phyloP scores from a whole-genome alignment of 2,329 filamentous ascomycete genomes.

The Nemania diffusa region DNA sequence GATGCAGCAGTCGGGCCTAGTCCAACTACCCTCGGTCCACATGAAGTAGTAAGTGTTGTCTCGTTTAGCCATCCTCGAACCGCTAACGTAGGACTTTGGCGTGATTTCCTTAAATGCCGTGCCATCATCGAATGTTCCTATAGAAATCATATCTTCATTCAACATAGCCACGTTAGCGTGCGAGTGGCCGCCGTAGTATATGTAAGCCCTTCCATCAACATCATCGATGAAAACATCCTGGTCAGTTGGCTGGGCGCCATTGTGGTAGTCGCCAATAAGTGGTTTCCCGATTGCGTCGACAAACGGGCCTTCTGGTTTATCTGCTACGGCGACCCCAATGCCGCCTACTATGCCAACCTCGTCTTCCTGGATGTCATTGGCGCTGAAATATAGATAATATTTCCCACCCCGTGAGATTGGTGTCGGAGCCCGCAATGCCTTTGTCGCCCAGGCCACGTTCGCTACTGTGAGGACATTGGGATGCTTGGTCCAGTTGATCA shows the following conservation, averaged over 20 bases:
- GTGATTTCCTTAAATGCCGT: conserved; percentile 57
- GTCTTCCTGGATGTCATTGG: conserved; percentile 56
- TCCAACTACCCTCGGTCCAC: conserved; percentile 59
- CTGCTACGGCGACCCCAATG: conserved; percentile 55
- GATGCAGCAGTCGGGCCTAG: conserved; percentile 56
- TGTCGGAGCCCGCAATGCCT: conserved; percentile 60
- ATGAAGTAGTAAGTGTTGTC: conserved; percentile 55
- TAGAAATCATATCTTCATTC: conserved; percentile 55
- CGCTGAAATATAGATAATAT: conserved; percentile 62
- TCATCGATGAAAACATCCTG: conserved; percentile 57
- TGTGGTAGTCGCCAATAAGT: conserved; percentile 55
- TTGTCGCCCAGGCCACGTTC: conserved; percentile 55
- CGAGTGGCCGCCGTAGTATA: conserved; percentile 57
- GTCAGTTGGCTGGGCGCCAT: conserved; percentile 60
- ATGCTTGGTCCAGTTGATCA: conserved; percentile 62
- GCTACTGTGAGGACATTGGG: conserved; percentile 54
- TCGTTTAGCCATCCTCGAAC: conserved; percentile 56
- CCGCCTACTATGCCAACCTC: conserved; percentile 49
- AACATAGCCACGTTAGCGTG: conserved; percentile 56
- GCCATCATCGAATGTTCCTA: conserved; percentile 54
- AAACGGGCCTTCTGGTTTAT: conserved; percentile 53
- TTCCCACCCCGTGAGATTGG: conserved; percentile 55
- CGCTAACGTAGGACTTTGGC: conserved; percentile 56
- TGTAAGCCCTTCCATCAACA: conserved; percentile 51
- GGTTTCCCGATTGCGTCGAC: conserved; percentile 55